Conservation (phyloP, 148 eudicot species). For the Nepenthes mirabilis region DNA sequence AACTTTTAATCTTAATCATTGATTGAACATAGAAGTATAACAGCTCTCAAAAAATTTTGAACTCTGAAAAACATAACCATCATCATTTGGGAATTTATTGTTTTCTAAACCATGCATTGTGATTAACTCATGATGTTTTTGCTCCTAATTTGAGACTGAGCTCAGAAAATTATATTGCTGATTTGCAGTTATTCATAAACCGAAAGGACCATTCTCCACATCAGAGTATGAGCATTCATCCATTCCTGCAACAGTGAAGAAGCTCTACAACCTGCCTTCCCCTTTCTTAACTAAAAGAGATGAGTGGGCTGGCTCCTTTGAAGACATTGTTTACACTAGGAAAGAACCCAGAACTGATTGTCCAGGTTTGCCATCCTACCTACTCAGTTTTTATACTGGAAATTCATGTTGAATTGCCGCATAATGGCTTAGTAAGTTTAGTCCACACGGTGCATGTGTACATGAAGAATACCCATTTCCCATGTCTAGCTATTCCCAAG, state of each 20-base stretch:
- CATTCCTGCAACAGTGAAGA: slow-evolving; percentile 65
- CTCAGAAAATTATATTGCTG: neutral
- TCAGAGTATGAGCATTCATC: slow-evolving; percentile 85
- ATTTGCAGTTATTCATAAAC: slow-evolving; percentile 69
- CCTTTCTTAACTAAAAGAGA: slow-evolving; percentile 68
- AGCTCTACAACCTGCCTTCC: slow-evolving; percentile 47
- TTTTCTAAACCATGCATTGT: no score
- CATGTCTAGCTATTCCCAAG: no score
- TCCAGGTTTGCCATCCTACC: slow-evolving; percentile 27
- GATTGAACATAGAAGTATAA: no score
- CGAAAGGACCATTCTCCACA: slow-evolving; percentile 58
- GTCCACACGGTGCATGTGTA: no score
- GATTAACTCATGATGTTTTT: neutral
- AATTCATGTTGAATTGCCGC: neutral
- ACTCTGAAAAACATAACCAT: no score
- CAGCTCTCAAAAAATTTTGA: no score
- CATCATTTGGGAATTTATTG: no score
- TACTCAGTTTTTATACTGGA: neutral
- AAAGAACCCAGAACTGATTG: slow-evolving; percentile 66
- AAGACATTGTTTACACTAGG: slow-evolving; percentile 33
- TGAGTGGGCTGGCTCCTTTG: slow-evolving; percentile 82
- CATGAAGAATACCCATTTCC: no score
- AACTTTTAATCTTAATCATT: no score
- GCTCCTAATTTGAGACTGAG: neutral
- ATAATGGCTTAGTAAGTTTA: neutral